These are phyloP conservation scores for Caloboletus inedulis DNA, from an alignment of 1,284 basidiomycete genomes.

Conservation along the genomic window DNA sequence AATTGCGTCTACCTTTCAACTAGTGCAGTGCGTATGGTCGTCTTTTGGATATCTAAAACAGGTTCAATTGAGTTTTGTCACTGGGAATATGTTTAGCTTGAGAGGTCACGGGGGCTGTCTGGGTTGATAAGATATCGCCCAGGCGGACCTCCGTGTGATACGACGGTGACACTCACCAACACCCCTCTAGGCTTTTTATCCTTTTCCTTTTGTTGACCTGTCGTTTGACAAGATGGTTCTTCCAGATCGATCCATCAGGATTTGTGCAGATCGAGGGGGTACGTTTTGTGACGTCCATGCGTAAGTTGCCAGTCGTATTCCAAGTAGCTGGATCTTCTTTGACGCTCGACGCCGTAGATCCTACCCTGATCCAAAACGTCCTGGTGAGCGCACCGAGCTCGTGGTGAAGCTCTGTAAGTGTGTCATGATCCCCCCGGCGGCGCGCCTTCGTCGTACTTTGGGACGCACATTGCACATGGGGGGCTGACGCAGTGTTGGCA, in stretches of 20 bases:
- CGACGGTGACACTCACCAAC: background rate
- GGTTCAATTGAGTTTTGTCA: background rate
- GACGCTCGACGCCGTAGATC: constrained; percentile 44
- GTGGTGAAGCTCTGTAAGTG: constrained; percentile 76
- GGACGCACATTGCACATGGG: too few relatives aligned
- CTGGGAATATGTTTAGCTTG: constrained; percentile 2
- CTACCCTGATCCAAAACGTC: constrained; percentile 66
- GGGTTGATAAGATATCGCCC: constrained; percentile 10
- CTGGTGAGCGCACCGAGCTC: constrained; percentile 61
- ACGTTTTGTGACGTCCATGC: constrained; percentile 84
- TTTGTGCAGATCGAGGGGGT: constrained; percentile 61
- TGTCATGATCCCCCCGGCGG: background rate
- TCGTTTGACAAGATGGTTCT: constrained; percentile 32
- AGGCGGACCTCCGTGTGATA: background rate
- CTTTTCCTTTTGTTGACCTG: background rate
- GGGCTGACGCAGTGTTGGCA: constrained; percentile 27
- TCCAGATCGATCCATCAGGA: constrained; percentile 58
- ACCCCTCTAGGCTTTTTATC: background rate
- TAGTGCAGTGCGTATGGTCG: constrained; percentile 22
- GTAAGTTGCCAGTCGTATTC: constrained; percentile 35
- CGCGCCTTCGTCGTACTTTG: too few relatives aligned
- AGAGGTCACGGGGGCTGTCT: background rate
- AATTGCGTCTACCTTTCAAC: constrained; percentile 10
- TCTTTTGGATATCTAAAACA: constrained; percentile 22
- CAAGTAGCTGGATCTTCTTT: background rate